phyloP scores from a whole-genome alignment of 2,329 filamentous ascomycete species.

The Coniochaeta prunicola region DNA sequence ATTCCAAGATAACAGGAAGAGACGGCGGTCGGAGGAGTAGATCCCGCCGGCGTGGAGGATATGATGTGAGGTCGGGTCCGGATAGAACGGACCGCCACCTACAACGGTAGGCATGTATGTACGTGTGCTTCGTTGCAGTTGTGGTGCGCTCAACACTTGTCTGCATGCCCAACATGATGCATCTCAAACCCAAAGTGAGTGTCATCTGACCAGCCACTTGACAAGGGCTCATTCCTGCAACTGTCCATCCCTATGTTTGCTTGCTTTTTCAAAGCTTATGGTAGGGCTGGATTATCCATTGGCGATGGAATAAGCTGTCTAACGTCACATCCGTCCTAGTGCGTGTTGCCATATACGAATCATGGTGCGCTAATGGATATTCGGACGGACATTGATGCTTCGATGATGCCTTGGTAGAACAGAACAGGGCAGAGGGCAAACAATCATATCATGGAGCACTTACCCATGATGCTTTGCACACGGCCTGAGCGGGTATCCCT shows the following conservation, averaged over 20 bases:
- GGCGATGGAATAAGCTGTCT: background rate
- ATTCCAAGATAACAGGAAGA: background rate
- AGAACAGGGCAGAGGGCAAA: background rate
- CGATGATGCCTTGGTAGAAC: background rate
- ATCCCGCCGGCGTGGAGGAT: background rate
- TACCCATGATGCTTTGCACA: background rate
- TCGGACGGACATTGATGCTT: background rate
- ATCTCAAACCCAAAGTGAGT: background rate
- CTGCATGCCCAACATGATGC: background rate
- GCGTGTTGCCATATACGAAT: background rate
- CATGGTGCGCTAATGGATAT: background rate
- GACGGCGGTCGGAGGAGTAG: background rate
- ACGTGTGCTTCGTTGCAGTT: background rate
- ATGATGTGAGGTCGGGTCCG: background rate
- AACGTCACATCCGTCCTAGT: background rate
- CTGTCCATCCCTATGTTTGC: background rate
- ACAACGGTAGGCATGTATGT: background rate
- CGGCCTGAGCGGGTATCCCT: background rate
- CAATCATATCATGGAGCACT: background rate
- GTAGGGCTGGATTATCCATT: background rate
- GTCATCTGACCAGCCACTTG: slow-evolving; percentile 1
- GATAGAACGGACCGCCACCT: background rate
- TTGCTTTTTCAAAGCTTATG: background rate
- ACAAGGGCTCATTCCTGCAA: background rate
- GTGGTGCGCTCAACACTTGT: background rate